A percentile compares a stretch with the other conserved stretches of the same genome.
These are phyloP conservation scores for Ceratocystis cacaofunesta DNA, from an alignment of 2,329 filamentous ascomycete species.

Conservation along the genomic window DNA sequence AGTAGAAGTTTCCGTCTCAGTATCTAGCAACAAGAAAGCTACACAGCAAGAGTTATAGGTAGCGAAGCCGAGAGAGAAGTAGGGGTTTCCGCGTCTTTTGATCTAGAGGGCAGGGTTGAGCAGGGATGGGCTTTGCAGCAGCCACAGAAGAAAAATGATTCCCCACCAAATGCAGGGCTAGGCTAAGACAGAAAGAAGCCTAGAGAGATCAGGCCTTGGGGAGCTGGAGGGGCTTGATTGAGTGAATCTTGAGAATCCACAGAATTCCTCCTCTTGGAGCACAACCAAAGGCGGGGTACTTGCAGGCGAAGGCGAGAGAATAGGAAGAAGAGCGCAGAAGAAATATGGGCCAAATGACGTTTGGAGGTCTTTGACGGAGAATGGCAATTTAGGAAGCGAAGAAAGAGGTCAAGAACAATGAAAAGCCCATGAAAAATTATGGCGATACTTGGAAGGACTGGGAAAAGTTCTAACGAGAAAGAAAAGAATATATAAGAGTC, in stretches of 20 bases:
- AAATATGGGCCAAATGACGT: neutral
- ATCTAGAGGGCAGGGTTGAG: no score
- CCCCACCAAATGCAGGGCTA: neutral
- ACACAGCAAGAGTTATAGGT: no score
- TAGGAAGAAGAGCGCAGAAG: neutral
- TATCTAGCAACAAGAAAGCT: no score
- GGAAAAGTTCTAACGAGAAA: neutral
- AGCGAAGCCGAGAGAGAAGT: no score
- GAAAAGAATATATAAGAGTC: neutral
- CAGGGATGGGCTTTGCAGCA: no score
- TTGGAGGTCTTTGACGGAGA: neutral
- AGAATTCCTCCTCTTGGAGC: no score
- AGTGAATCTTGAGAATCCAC: neutral
- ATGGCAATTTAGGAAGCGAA: neutral
- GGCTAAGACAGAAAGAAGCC: neutral
- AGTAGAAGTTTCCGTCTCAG: no score
- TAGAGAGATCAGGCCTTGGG: neutral
- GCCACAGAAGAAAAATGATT: no score
- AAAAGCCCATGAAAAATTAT: no score
- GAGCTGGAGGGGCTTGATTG: neutral
- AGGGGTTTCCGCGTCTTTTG: no score
- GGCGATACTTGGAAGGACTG: no score
- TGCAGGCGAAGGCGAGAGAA: neutral
- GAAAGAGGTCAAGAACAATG: no score
- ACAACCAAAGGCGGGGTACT: constrained; percentile 1